phyloP scores from a whole-genome alignment of 352 stramenopile genomes.

The Phytopythium sindhum region DNA sequence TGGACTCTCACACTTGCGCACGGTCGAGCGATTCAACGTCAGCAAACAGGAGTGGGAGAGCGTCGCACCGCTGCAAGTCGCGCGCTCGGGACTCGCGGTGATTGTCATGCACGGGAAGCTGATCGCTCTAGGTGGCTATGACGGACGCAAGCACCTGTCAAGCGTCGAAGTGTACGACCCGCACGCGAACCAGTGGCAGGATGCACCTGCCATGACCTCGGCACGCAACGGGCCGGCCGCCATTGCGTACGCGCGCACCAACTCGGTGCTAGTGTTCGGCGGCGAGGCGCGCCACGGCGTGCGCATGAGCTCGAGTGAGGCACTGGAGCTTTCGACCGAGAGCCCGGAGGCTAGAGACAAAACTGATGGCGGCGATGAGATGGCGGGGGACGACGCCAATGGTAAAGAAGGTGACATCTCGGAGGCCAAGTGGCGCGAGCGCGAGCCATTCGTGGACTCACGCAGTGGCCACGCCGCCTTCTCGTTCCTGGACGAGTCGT shows the following conservation, averaged over 20 bases:
- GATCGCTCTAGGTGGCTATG: slow-evolving; percentile 68
- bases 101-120: slow-evolving; percentile 42
- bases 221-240: slow-evolving; percentile 60
- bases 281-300: slow-evolving; percentile 63
- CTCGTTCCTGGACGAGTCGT: slow-evolving; percentile 57
- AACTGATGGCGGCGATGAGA: background rate
- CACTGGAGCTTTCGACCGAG: slow-evolving; percentile 32
- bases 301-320: slow-evolving; percentile 61
- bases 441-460: slow-evolving; percentile 53
- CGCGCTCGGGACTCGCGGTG: slow-evolving; percentile 56
- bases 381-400: background rate
- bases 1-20: slow-evolving; percentile 47
- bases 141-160: slow-evolving; percentile 59
- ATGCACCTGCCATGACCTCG: slow-evolving; percentile 45
- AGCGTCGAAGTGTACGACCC: slow-evolving; percentile 66
- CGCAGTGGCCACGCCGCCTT: slow-evolving; percentile 64
- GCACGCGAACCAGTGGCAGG: slow-evolving; percentile 38
- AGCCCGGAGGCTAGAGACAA: background rate
- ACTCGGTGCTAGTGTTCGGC: slow-evolving; percentile 61
- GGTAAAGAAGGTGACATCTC: background rate
- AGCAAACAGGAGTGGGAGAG: slow-evolving; percentile 45
- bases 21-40: slow-evolving; percentile 57
- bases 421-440: slow-evolving; percentile 38
- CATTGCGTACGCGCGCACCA: slow-evolving; percentile 38
- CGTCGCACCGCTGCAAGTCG: slow-evolving; percentile 41